Base-by-base conservation (phyloP, 1,139 yeast genomes). In the Spathaspora jeffriesii region DNA sequence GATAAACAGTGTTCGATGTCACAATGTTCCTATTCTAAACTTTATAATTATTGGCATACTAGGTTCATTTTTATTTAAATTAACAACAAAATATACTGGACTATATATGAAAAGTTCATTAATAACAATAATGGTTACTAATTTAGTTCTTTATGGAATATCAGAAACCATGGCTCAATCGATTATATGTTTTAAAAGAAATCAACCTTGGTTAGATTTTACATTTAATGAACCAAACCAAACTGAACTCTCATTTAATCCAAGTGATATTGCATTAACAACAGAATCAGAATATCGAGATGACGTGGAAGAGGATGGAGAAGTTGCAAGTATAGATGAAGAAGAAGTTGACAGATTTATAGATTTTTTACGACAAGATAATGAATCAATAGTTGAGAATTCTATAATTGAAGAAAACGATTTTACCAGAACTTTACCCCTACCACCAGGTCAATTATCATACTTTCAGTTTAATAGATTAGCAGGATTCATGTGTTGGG, bases 81-180 rank as follows among this genome's bases (percentile, higher is more conserved):
- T 84, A 43, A 80, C 88, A 3, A 71, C 79, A 25, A 74, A 76
- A 45, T 86, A 85, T 60, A 82, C 83, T 44, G 74, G 71, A n/a
- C 63, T 89, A 45, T 91, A 91, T 63, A 78, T 79, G 57, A 75
- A 71, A 51, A 82, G 82, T 47, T 85, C 95, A 1, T 65, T 91
- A 23, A 62, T 87, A 15, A 91, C 97, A 5, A 88, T 92, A 43
- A 80, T 89, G 48, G 81, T 86, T n/a, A 85, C 97, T 1, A 92
- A 92, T 60, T 70, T 88, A 36, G 82, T 92, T 11, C 70, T 92
- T 5, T 89, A 85, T 62, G 97, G 97, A 0, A 82, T 91, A 8
- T 91, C 97, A 0, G 99, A 92, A 61, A 83, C 93, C 0, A 65
- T 91, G 51, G 99, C 98, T 0, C 99, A 93, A 64, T 76, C 88